These are phyloP conservation scores for Xylaria acuta DNA, from an alignment of 495 filamentous ascomycete genomes.

Conservation along the genomic window DNA sequence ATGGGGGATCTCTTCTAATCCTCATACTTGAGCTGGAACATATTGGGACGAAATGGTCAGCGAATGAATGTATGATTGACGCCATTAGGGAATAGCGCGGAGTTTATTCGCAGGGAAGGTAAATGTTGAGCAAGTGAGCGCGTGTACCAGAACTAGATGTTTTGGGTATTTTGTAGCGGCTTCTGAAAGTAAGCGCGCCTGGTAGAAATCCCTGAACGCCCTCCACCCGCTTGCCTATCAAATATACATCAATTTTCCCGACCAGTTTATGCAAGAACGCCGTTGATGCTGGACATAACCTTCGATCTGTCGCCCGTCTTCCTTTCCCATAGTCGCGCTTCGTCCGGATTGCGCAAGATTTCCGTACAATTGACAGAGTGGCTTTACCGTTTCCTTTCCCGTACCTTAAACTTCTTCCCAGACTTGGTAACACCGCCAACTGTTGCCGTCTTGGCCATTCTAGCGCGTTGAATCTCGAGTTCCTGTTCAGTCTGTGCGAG, in stretches of 20 bases:
- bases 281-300: constrained; percentile 9
- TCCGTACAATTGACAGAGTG: background rate
- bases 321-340: background rate
- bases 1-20: background rate
- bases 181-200: background rate
- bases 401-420: constrained; percentile 82
- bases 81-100: constrained; percentile 16
- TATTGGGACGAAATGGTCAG: background rate
- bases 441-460: constrained; percentile 73
- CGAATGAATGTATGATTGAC: constrained; percentile 15
- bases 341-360: background rate
- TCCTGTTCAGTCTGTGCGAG: constrained; percentile 75
- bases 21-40: constrained; percentile 10
- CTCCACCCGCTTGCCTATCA: constrained; percentile 17
- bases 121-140: background rate
- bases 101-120: background rate
- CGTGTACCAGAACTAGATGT: background rate
- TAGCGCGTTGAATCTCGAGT: constrained; percentile 68
- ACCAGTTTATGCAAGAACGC: constrained; percentile 20
- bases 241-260: constrained; percentile 25
- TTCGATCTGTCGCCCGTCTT: background rate
- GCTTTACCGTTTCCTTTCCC: constrained; percentile 78
- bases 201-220: constrained; percentile 18
- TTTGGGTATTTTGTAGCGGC: background rate
- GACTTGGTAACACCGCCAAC: constrained; percentile 80